Base-by-base conservation (phyloP, 2,329 filamentous ascomycete species). In the Huntiella omanensis region DNA sequence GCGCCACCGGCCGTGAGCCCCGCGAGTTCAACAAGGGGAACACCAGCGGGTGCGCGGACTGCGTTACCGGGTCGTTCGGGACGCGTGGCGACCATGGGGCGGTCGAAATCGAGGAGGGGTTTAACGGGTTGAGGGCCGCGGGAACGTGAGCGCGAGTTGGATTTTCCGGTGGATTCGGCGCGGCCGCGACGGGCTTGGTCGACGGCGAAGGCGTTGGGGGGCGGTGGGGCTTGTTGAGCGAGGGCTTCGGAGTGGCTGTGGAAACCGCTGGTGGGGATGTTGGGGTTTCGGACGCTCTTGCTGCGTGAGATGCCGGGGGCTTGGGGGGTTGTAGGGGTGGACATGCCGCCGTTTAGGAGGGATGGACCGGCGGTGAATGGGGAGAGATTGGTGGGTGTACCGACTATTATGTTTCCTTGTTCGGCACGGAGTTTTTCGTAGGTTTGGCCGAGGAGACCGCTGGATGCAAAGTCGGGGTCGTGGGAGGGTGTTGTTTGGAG, bases 11-110 rank as follows among this genome's bases (percentile, higher is more conserved):
- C 47, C 10, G 42, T 44, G 16, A 33, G 17, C 10, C 45, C 63
- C 8, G 66, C 67, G 43, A 65, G 62, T 44, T 69, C 66, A 40
- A 72, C 65, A 1, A 72, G 59, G 7, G 64, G 66, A 8, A 62
- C 59, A 13, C 64, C 64, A 2, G 56, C 53, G 0, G 62, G 59
- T 3, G 60, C 59, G 10, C 59, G 62, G n/a, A 68, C 59, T 15
- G 64, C 66, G 39, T 61, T 62, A 3, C 73, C 74, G 49, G 68
- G 69, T 12, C 68, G 65, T 42, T 71, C 69, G 40, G 64, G 65
- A 50, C 68, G 77, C 51, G 81, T 77, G 43, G 70, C 66, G 55
- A 78, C 80, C 42, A 67, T 65, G 0, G 76, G 75, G 0, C 75
- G 55, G 33, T 53, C 77, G 36, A 85, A 66, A 54, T 83, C 80